Evolutionary conservation across 129 eudicot species (phyloP), one percentile per base, ranked within the genome.

Genomic region (Cynara cardunculus): DNA sequence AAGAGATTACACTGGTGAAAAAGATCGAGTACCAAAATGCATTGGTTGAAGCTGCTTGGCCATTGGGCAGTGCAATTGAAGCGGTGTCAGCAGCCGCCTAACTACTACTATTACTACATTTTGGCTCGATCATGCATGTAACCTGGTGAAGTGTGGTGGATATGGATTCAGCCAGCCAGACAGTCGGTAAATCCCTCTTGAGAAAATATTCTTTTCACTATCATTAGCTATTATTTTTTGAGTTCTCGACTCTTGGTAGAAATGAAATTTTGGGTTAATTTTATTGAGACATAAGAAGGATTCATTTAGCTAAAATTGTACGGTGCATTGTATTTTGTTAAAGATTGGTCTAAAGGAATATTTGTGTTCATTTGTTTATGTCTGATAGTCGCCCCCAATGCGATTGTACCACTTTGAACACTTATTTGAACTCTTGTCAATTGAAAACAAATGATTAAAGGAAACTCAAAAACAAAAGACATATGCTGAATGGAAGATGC

Each of bases 21-120:
- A 77, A 88, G 74, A 96, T 94, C 1, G 75, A 89, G 78, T 94
- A 94, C 79, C 91, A 88, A 69, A 89, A 89, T 80, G 89, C 94
- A 67, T 86, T 89, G 49, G 99, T 94, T 71, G 99, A 94, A 88
- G 99, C 99, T n/a, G 99, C 99, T 27, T 94, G 99, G 99, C 99
- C 99, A 4, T 78, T 94, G n/a, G 99, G 99, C 80, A 94, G 99
- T 86, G 99, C 99, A 74, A 92, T 94, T 78, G 99, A 94, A 74
- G 94, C 82, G 0, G 93, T 89, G 4, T 92, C 99, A 59, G 89
- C 93, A 59, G 39, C 12, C 53, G 65, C 32, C 49, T 87, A 85
- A 82, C 68, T 27, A 30, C 22, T 10, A 22, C 28, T 14, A 80
- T 27, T n/a, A 37, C 37, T 76, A 34, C 69, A 13, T 76, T 53